Evolutionary conservation across 2,329 filamentous ascomycete genomes (phyloP).

Genomic region (Cryphonectria naterciae): DNA sequence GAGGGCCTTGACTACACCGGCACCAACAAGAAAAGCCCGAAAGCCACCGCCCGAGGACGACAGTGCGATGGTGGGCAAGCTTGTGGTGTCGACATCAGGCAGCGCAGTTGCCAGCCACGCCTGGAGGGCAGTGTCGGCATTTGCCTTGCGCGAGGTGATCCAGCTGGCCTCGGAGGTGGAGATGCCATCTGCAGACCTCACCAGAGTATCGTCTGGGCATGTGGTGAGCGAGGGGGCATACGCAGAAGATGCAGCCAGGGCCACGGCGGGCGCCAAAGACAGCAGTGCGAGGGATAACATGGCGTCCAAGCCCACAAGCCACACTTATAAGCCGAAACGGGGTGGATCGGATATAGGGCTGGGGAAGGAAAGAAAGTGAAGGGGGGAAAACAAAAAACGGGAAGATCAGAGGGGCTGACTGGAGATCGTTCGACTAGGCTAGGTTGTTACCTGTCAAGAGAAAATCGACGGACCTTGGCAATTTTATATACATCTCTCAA

Average conservation of each 20-base stretch:
- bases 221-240: not conserved
- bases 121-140: conserved; percentile 19
- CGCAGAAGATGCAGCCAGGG: conserved; percentile 19
- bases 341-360: not conserved
- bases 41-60: conserved; percentile 38
- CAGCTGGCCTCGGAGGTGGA: conserved; percentile 22
- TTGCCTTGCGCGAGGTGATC: conserved; percentile 16
- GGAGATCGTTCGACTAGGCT: not conserved
- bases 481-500: not conserved
- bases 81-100: conserved; percentile 19
- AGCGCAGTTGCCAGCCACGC: conserved; percentile 17
- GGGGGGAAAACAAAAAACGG: not conserved
- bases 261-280: conserved; percentile 12
- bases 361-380: too few relatives aligned
- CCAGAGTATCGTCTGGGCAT: conserved; percentile 22
- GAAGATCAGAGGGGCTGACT: not conserved
- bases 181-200: conserved; percentile 25
- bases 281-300: conserved; percentile 22
- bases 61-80: conserved; percentile 33
- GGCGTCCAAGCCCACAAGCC: not conserved
- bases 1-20: conserved; percentile 36
- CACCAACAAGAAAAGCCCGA: conserved; percentile 36
- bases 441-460: not conserved
- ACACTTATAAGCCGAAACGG: not conserved
- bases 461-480: not conserved